Evolutionary conservation across 2,329 filamentous ascomycete species (phyloP), one percentile per base, ranked within the genome.

Genomic region (Trichoderma citrinoviride): DNA sequence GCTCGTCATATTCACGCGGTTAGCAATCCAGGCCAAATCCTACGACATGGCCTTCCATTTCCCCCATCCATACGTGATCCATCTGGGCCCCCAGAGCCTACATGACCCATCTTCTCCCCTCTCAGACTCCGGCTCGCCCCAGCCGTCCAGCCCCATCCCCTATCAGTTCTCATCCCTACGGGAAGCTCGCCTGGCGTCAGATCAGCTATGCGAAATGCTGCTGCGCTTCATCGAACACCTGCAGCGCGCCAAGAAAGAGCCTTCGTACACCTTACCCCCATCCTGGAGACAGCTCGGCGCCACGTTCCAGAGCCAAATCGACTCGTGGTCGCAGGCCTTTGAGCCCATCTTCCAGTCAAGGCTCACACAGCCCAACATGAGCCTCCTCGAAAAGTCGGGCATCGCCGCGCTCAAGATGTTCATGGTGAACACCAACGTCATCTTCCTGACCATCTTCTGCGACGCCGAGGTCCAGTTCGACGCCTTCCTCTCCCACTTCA

Each of bases 11-110:
- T 88, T 88, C 69, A 87, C 83, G 1, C 81, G 86, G 5, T 77
- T 88, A 2, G 85, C 85, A 2, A 86, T 88, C 49, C 86, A 88
- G 72, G 86, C 86, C 49, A 89, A 88, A 71, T 87, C 85, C 0
- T 89, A 89, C 71, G 86, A 88, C 70, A 85, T 88, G 85, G 86
- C 86, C 37, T 89, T 88, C 70, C 86, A 89, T 72, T 88, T 88
- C 66, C 86, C 86, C 1, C 80, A 85, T 33, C 85, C 86, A 0
- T 87, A 82, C 64, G 85, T 88, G 7, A 84, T 88, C 66, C 80
- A 80, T 6, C 81, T 66, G 66, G 76, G 52, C 61, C 69, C 65
- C 71, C 77, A 52, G 71, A 77, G 68, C 68, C 79, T 7, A 68
- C 74, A 10, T 27, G 62, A 52, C 21, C 63, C 67, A 21, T 58